Evolutionary conservation across 2,329 filamentous ascomycete genomes (phyloP), one percentile per base, ranked within the genome.

Genomic region (Ophiocordyceps camponoti-rufipedis): DNA sequence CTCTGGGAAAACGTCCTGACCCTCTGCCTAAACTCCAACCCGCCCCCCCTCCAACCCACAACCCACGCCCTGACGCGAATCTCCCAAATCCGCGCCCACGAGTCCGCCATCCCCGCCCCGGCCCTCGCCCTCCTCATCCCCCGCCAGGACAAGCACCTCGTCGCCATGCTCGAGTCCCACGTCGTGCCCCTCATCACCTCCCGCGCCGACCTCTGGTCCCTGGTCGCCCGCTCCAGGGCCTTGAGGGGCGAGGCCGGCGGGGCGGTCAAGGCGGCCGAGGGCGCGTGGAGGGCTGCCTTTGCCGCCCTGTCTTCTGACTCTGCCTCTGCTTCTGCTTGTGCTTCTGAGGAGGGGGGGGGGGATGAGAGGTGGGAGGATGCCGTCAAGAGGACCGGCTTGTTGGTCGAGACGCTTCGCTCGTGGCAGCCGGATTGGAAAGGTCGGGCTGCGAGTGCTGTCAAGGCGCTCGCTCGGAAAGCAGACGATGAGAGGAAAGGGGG

Each of bases 1-100:
- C 95, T 98, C 60, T 96, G 89, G 89, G 85, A 94, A 58, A 98
- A 98, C 55, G 82, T 96, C 14, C 75, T 98, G 47, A 91, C 87
- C 0, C 80, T 96, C 88, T 89, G 0, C 81, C 85, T 0, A n/a
- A n/a, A n/a, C n/a, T 77, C 82, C 1, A 79, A 86, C 56, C 61
- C 69, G 0, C 86, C 95, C 49, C 75, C 94, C 44, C 66, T 94
- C 31, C 70, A 80, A 5, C 85, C 85, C 0, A 72, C 91, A 48
- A 75, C 73, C 39, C 77, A 81, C 49, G 71, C 23, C 23, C 23
- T 96, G 44, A 76, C 94, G 45, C 77, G 82, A 23, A 75, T 96
- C 38, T 78, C 85, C 39, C 71, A 78, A 40, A 80, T 82, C 5
- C 91, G 98, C 18, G 82, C 81, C 48, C 63, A 96, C 28, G 91